Percentiles rank a stretch among this genome's conserved stretches.
Evolutionary conservation across 208 protist genomes (phyloP).

Genomic region (Herpetomonas samuelpessoai): DNA sequence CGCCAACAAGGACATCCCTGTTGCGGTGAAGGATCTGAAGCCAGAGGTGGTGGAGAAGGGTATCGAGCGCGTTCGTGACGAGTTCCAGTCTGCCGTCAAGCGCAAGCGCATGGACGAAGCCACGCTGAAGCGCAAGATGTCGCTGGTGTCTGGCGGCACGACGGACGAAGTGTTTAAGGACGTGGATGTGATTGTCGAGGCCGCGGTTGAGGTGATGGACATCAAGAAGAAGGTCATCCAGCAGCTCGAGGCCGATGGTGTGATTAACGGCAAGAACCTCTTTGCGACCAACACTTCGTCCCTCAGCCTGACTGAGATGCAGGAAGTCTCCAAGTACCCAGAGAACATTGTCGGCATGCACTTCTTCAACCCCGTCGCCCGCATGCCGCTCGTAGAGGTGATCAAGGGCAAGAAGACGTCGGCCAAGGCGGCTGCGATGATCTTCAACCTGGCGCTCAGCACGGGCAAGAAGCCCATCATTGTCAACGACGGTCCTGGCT

Average conservation of each 20-base stretch:
- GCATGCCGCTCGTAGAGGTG: constrained; percentile 94
- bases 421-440: constrained; percentile 60
- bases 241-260: constrained; percentile 68
- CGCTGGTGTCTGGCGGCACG: constrained; percentile 58
- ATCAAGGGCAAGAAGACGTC: constrained; percentile 82
- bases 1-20: constrained; percentile 63
- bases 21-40: constrained; percentile 74
- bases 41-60: constrained; percentile 70
- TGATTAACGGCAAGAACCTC: constrained; percentile 57
- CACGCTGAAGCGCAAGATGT: constrained; percentile 45
- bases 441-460: constrained; percentile 72
- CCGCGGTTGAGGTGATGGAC: constrained; percentile 90
- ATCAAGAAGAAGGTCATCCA: constrained; percentile 91
- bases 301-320: constrained; percentile 88
- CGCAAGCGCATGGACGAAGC: constrained; percentile 53
- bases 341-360: constrained; percentile 92
- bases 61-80: constrained; percentile 51
- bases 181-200: constrained; percentile 89
- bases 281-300: constrained; percentile 95
- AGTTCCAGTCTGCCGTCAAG: constrained; percentile 60
- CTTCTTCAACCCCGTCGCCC: constrained; percentile 94
- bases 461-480: constrained; percentile 93
- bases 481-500: constrained; percentile 85
- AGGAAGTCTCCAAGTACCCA: constrained; percentile 64
- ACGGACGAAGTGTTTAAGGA: constrained; percentile 43